Base-by-base conservation (phyloP, 2,329 filamentous ascomycete genomes). In the Nigrospora oryzae region DNA sequence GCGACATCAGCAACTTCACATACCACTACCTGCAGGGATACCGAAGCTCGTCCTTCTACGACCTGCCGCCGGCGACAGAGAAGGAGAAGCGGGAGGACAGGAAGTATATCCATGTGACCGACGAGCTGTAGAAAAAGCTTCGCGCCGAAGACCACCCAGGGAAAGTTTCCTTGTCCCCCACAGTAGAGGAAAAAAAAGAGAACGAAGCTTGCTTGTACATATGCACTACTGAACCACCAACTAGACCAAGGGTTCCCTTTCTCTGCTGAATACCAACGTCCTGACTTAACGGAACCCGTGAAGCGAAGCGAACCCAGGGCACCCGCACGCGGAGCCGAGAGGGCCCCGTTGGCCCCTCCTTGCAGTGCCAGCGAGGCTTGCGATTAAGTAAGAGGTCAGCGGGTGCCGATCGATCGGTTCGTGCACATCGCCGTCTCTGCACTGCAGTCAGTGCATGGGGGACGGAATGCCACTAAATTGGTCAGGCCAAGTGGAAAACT, bases 21-120 rank as follows among this genome's bases (percentile, higher is more conserved):
- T 97, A 91, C 68, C 86, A 94, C 67, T 98, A 98, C 69, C 68
- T 97, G 73, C 86, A 94, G 86, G 85, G 83, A 65, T 96, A 88
- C 75, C 85, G 93, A 63, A 91, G 86, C 68, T 79, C 85, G 46
- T 79, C 83, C 58, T 93, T 84, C 78, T 95, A 94, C 67, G 91
- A 98, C 63, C 76, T 97, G 54, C 93, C 93, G 42, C 91, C 93
- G 40, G 84, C 91, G 59, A 96, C 91, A 32, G 91, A 96, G 71
- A 86, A 85, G 67, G 93, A 98, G 76, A 93, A 83, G 77, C 77
- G 79, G 58, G 90, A 97, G 67, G 90, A 97, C 69, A 93, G 84
- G 79, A 93, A 96, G 75, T 98, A 95, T 66, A 72, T 97, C 65
- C 93, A 98, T 66, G 90, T 98, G 49, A 72, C 89, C 62, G 88